Conservation (phyloP, 352 stramenopile genomes). For the Pythium phragmiticola region DNA sequence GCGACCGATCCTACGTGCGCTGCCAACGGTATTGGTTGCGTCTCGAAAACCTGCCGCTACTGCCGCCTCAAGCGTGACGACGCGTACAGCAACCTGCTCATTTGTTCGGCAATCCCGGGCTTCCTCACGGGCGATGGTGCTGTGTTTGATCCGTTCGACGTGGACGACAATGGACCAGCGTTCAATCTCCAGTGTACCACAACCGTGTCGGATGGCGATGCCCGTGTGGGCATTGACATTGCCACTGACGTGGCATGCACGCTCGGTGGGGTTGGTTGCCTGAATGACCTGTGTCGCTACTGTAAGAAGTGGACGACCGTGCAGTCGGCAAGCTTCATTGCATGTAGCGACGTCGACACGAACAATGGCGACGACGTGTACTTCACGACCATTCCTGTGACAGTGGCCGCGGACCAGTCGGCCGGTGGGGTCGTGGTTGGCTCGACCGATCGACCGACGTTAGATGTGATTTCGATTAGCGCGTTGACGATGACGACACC, state of each 20-base stretch:
- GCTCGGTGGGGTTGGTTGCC: constrained; percentile 27
- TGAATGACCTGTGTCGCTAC: constrained; percentile 26
- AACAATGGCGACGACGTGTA: constrained; percentile 12
- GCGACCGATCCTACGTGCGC: not conserved
- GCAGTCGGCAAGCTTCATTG: constrained; percentile 22
- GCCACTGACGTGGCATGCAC: constrained; percentile 21
- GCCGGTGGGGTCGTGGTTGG: not conserved
- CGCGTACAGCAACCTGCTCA: constrained; percentile 1
- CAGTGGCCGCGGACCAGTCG: not conserved
- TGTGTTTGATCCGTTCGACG: not conserved
- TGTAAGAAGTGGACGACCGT: constrained; percentile 16
- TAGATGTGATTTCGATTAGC: not conserved
- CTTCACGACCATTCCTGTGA: not conserved
- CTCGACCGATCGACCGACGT: not conserved
- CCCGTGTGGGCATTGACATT: constrained; percentile 20
- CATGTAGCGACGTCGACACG: constrained; percentile 3
- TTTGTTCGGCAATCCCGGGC: not conserved
- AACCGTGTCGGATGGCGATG: constrained; percentile 14
- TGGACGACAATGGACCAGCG: not conserved
- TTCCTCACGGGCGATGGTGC: not conserved
- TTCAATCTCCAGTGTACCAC: constrained; percentile 1
- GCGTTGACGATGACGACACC: not conserved
- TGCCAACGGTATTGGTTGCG: not conserved
- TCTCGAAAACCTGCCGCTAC: constrained; percentile 6
- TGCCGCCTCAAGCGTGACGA: constrained; percentile 1